A percentile compares a stretch with the other conserved stretches of the same genome.
These are phyloP conservation scores for Curvularia eragrostidis DNA, from an alignment of 2,329 filamentous ascomycete genomes.

Conservation along the genomic window DNA sequence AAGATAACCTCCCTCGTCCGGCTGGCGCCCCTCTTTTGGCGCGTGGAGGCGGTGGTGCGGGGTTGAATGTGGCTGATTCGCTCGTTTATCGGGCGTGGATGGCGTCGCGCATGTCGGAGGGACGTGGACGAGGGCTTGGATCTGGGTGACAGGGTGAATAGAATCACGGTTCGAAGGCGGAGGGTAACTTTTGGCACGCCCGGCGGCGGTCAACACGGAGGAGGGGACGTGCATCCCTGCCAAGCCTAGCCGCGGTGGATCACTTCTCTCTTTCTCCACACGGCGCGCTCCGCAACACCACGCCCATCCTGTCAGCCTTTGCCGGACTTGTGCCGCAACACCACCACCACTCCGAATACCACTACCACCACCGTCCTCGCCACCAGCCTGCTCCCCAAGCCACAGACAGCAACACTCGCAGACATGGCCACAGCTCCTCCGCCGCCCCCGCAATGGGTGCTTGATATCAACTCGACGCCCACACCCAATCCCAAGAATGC, in stretches of 20 bases:
- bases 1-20: conserved; percentile 33
- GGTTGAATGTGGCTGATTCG: conserved; percentile 21
- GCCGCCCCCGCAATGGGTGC: conserved; percentile 78
- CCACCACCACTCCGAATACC: neutral
- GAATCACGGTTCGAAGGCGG: conserved; percentile 10
- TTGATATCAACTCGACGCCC: conserved; percentile 76
- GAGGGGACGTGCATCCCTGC: conserved; percentile 34
- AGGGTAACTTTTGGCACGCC: conserved; percentile 24
- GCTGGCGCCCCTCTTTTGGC: conserved; percentile 37
- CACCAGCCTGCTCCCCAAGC: neutral
- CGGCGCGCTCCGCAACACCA: conserved; percentile 10
- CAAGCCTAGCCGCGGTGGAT: conserved; percentile 25
- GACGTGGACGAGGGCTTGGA: neutral
- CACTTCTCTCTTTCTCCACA: conserved; percentile 4
- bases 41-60: conserved; percentile 12
- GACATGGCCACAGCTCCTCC: conserved; percentile 39
- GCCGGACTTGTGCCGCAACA: neutral
- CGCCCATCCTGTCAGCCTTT: conserved; percentile 1
- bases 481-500: conserved; percentile 68
- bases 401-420: neutral
- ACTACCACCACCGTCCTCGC: neutral
- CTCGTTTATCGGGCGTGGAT: conserved; percentile 16
- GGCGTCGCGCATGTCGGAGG: conserved; percentile 30
- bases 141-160: conserved; percentile 4
- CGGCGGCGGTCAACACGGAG: conserved; percentile 31